Evolutionary conservation across 805 yeast genomes (phyloP).

Genomic region (Pichia gijzeniarum): DNA sequence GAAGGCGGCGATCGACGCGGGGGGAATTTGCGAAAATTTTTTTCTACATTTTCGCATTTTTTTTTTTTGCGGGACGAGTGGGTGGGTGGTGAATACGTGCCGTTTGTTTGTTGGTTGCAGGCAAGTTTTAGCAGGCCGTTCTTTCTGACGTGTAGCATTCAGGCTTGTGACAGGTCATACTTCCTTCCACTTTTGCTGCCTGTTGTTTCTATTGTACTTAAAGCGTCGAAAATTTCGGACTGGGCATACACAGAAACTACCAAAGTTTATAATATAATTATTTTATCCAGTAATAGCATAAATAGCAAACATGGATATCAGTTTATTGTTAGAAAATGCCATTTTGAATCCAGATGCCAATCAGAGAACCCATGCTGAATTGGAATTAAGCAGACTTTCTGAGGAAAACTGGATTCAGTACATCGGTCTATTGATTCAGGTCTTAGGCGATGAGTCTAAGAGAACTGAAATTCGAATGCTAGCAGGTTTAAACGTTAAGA

Average conservation of each 20-base stretch:
- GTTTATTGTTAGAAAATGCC: conserved; percentile 71
- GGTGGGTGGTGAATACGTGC: too few relatives aligned
- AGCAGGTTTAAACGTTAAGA: conserved; percentile 84
- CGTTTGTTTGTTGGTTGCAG: background rate
- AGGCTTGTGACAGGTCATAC: background rate
- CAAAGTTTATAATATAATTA: background rate
- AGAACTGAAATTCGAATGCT: conserved; percentile 81
- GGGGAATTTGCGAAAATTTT: background rate
- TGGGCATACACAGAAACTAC: too few relatives aligned
- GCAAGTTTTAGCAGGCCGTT: background rate
- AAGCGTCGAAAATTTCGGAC: background rate
- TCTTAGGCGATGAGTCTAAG: conserved; percentile 57
- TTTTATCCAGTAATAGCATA: background rate
- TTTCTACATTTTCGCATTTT: background rate
- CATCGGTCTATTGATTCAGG: conserved; percentile 61
- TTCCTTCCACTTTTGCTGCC: too few relatives aligned
- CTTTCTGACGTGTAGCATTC: conserved; percentile 1
- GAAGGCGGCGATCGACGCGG: conserved; percentile 5
- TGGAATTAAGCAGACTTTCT: conserved; percentile 64
- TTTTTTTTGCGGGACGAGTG: background rate
- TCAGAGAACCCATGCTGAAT: conserved; percentile 71
- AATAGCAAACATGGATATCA: conserved; percentile 47
- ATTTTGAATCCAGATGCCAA: conserved; percentile 60
- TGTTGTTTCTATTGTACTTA: too few relatives aligned
- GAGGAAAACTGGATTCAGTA: conserved; percentile 71